These are phyloP conservation scores for Diplodia sapinea DNA, from an alignment of 2,329 filamentous ascomycete species.

Conservation along the genomic window DNA sequence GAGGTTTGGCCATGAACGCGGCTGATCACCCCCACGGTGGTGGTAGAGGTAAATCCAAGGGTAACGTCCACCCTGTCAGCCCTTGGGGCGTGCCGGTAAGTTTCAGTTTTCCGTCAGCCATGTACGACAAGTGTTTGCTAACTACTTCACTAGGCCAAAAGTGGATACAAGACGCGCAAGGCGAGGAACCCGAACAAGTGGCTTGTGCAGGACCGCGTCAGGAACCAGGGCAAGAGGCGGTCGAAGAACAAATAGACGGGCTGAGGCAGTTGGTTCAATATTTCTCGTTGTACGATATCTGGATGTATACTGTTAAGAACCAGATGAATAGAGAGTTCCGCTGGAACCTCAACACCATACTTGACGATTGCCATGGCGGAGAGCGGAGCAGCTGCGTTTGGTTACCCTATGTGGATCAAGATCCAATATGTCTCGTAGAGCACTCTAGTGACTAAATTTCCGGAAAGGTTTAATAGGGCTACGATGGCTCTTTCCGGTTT, in stretches of 20 bases:
- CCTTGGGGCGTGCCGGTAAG: constrained; percentile 95
- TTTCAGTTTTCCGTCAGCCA: constrained; percentile 37
- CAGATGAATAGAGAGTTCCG: not conserved
- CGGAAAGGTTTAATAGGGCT: not conserved
- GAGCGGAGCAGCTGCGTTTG: not conserved
- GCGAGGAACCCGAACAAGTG: constrained; percentile 91
- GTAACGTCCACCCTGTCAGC: constrained; percentile 92
- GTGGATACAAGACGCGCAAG: constrained; percentile 88
- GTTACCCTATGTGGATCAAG: not conserved
- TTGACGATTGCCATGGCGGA: not conserved
- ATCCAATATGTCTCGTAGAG: not conserved
- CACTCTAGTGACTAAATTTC: not conserved
- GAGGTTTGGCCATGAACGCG: constrained; percentile 99
- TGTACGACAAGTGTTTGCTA: not conserved
- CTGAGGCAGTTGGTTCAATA: not conserved
- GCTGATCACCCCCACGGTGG: constrained; percentile 98
- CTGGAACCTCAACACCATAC: not conserved
- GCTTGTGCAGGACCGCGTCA: constrained; percentile 79
- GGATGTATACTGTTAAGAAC: constrained; percentile 15
- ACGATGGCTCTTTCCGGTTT: not conserved
- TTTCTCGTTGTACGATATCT: constrained; percentile 9
- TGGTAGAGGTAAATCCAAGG: constrained; percentile 99
- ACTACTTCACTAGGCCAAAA: constrained; percentile 63
- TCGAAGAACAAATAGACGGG: constrained; percentile 44
- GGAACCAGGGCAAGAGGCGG: constrained; percentile 88